Evolutionary conservation across 331 rosid genomes (phyloP).

Genomic region (Quercus lobata): DNA sequence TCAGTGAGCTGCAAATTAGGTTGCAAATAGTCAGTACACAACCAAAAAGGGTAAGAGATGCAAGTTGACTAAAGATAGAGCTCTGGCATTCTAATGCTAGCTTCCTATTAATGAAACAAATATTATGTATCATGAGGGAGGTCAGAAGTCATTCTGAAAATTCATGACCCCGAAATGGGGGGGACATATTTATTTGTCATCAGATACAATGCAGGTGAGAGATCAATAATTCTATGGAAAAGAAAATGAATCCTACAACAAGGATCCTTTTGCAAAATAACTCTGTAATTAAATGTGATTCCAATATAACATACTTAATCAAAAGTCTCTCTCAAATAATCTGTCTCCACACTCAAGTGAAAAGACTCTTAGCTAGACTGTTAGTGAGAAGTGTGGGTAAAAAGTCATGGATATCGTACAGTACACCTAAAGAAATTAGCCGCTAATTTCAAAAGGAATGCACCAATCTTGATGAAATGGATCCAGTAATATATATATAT

Average conservation of each 20-base stretch:
- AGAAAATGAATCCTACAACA: background rate
- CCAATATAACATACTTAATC: too few relatives aligned
- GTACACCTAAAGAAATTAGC: background rate
- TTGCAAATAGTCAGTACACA: conserved; percentile 7
- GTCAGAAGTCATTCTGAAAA: background rate
- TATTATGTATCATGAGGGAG: background rate
- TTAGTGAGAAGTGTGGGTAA: background rate
- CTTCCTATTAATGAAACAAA: background rate
- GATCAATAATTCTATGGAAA: background rate
- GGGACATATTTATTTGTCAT: background rate
- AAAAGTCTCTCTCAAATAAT: background rate
- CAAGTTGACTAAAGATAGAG: background rate
- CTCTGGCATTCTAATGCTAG: background rate
- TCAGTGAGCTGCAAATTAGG: conserved; percentile 26
- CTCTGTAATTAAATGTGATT: too few relatives aligned
- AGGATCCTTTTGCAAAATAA: background rate
- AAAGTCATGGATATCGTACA: background rate
- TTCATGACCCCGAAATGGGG: background rate
- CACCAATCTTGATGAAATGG: background rate
- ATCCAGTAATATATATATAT: background rate
- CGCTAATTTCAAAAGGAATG: background rate
- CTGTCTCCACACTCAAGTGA: background rate
- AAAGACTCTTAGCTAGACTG: background rate
- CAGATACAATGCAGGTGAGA: background rate
- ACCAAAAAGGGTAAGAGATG: background rate